Evolutionary conservation across 1,139 yeast genomes (phyloP).

Genomic region (Sporopachydermia cereana): DNA sequence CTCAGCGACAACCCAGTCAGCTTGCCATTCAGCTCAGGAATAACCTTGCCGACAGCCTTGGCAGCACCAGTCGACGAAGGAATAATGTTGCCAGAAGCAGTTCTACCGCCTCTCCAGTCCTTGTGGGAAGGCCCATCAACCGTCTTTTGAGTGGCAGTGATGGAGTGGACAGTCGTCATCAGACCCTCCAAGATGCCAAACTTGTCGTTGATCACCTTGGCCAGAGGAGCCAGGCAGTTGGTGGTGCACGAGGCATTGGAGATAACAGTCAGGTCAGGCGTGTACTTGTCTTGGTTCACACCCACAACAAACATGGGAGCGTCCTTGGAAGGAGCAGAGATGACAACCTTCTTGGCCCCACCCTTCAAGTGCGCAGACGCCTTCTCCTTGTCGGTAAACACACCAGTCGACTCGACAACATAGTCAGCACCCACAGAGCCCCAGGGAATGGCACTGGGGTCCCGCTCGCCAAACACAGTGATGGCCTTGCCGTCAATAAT

Average conservation of each 20-base stretch:
- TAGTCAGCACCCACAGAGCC: slow-evolving; percentile 64
- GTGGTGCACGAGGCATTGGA: slow-evolving; percentile 89
- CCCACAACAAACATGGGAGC: slow-evolving; percentile 87
- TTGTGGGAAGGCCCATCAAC: slow-evolving; percentile 88
- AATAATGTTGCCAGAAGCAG: slow-evolving; percentile 82
- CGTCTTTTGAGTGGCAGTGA: slow-evolving; percentile 85
- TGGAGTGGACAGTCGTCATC: slow-evolving; percentile 87
- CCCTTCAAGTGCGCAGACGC: slow-evolving; percentile 73
- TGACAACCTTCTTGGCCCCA: slow-evolving; percentile 84
- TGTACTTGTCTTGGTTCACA: slow-evolving; percentile 67
- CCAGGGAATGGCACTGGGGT: slow-evolving; percentile 78
- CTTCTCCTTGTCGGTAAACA: slow-evolving; percentile 68
- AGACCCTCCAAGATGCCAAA: slow-evolving; percentile 80
- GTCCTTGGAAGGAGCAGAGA: slow-evolving; percentile 79
- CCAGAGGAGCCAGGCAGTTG: slow-evolving; percentile 83
- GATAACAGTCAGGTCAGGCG: slow-evolving; percentile 55
- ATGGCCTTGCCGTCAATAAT: slow-evolving; percentile 60
- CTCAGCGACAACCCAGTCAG: slow-evolving; percentile 84
- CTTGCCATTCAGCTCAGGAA: slow-evolving; percentile 80
- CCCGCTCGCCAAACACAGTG: slow-evolving; percentile 63
- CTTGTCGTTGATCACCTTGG: slow-evolving; percentile 69
- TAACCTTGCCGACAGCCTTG: slow-evolving; percentile 86
- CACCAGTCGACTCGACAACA: slow-evolving; percentile 85
- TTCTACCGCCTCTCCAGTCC: slow-evolving; percentile 94
- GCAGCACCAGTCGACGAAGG: slow-evolving; percentile 93